phyloP scores from a whole-genome alignment of 1,139 yeast species.

The Magnusiomyces sp. region DNA sequence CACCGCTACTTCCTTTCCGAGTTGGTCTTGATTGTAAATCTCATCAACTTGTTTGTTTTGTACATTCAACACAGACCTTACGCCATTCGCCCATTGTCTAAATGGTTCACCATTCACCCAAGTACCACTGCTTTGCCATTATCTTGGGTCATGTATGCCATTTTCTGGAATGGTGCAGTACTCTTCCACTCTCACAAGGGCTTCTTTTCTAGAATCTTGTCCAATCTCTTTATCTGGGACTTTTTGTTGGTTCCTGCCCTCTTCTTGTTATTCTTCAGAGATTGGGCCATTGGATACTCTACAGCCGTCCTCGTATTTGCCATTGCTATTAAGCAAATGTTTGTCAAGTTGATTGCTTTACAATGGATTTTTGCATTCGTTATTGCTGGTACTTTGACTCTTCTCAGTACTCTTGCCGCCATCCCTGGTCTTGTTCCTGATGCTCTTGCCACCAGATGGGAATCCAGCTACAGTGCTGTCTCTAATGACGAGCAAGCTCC shows the following conservation, averaged over 20 bases:
- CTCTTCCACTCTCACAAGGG: slow-evolving; percentile 40
- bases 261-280: slow-evolving; percentile 51
- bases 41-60: slow-evolving; percentile 47
- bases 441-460: background rate
- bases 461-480: background rate
- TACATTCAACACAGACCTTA: slow-evolving; percentile 57
- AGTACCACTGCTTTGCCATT: slow-evolving; percentile 64
- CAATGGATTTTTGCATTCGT: slow-evolving; percentile 79
- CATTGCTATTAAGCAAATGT: slow-evolving; percentile 60
- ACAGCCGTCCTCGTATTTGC: slow-evolving; percentile 53
- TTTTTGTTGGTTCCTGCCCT: slow-evolving; percentile 57
- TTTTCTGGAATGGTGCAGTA: slow-evolving; percentile 82
- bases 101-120: slow-evolving; percentile 53
- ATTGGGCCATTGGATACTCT: slow-evolving; percentile 62
- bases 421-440: slow-evolving; percentile 15
- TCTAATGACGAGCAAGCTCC: background rate
- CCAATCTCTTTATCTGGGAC: slow-evolving; percentile 72
- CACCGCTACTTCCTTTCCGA: slow-evolving; percentile 51
- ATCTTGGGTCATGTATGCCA: slow-evolving; percentile 61
- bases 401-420: slow-evolving; percentile 42
- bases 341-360: slow-evolving; percentile 59
- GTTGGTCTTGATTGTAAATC: slow-evolving; percentile 46
- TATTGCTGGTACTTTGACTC: slow-evolving; percentile 48
- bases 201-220: slow-evolving; percentile 55
- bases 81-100: slow-evolving; percentile 42